A percentile compares a stretch with the other conserved stretches of the same genome.
These are phyloP conservation scores for Leccinum incarnatum DNA, from an alignment of 768 basidiomycete genomes.

Conservation along the genomic window DNA sequence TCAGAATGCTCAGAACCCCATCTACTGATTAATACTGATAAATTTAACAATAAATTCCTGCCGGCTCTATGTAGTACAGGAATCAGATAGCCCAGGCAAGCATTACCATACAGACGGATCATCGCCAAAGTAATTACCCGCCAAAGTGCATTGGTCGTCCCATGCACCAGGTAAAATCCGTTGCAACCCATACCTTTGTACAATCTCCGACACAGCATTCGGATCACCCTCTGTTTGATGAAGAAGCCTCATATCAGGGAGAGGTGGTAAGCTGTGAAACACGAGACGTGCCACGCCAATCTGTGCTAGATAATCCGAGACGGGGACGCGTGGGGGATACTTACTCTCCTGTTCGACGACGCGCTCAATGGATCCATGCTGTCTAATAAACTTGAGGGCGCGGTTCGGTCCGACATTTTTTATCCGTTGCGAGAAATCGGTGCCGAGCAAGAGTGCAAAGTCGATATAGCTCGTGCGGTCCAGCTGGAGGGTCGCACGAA, in stretches of 20 bases:
- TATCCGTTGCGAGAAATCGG: slow-evolving; percentile 87
- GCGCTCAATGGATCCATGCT: slow-evolving; percentile 70
- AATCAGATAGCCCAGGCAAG: not conserved
- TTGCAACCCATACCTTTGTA: slow-evolving; percentile 52
- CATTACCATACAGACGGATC: slow-evolving; percentile 41
- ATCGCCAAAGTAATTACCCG: slow-evolving; percentile 67
- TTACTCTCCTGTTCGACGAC: slow-evolving; percentile 53
- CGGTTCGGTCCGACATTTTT: slow-evolving; percentile 75
- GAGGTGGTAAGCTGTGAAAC: slow-evolving; percentile 64
- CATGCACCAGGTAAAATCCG: slow-evolving; percentile 38
- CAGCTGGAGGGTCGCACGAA: slow-evolving; percentile 59
- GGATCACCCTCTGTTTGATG: slow-evolving; percentile 40
- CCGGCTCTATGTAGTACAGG: not conserved
- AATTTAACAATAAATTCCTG: not conserved
- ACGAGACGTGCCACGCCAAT: slow-evolving; percentile 60
- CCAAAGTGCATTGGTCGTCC: slow-evolving; percentile 45
- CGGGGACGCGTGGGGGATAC: slow-evolving; percentile 48
- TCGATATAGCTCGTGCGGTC: slow-evolving; percentile 65
- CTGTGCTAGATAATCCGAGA: slow-evolving; percentile 58
- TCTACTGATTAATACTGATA: not conserved
- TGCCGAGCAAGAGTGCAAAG: slow-evolving; percentile 84
- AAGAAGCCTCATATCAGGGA: slow-evolving; percentile 44
- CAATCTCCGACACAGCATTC: slow-evolving; percentile 40
- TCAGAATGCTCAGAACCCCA: no score
- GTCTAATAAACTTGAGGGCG: slow-evolving; percentile 72